Evolutionary conservation across 2,329 filamentous ascomycete species (phyloP), one percentile per base, ranked within the genome.

Genomic region (Fusarium torulosum): DNA sequence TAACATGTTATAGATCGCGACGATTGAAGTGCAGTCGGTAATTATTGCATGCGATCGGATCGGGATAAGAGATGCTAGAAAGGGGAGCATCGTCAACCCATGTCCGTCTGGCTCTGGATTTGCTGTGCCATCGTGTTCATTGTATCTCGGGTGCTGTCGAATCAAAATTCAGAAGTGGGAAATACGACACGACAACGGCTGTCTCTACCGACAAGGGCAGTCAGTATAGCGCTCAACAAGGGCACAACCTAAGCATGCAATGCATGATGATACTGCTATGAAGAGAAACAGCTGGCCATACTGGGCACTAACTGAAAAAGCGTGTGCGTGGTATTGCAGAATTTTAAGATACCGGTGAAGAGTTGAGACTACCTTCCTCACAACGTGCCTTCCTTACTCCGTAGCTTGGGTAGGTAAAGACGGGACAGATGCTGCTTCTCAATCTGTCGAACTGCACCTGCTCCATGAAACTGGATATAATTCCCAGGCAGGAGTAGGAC

Each of bases 241-340:
- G 35, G 41, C 23, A 53, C 15, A 51, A 43, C 20, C 25, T 35
- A 42, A 38, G 49, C 27, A n/a, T 41, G 27, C 41, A 19, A 58
- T 43, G 51, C 44, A 63, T 41, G 40, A 63, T 63, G 59, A 63
- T 50, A 63, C 19, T 51, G 27, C 35, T 63, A 63, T 63, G 44
- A n/a, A n/a, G 62, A 29, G 42, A 63, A 51, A 57, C 35, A 51
- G 21, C 27, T 57, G 21, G 45, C 43, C 10, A 55, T 25, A 15
- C 14, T 15, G 15, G 15, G 50, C 20, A 33, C 35, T 37, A 19
- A 37, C 10, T 37, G 35, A 10, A 33, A 63, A 45, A 51, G 59
- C 38, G 38, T 63, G 59, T 64, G 53, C n/a, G 52, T 65, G 38
- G 53, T 53, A 65, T 65, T 65, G 59, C 61, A 65, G 52, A 35